Evolutionary conservation across 2,329 filamentous ascomycete genomes (phyloP).

Genomic region (Orbilia oligospora): DNA sequence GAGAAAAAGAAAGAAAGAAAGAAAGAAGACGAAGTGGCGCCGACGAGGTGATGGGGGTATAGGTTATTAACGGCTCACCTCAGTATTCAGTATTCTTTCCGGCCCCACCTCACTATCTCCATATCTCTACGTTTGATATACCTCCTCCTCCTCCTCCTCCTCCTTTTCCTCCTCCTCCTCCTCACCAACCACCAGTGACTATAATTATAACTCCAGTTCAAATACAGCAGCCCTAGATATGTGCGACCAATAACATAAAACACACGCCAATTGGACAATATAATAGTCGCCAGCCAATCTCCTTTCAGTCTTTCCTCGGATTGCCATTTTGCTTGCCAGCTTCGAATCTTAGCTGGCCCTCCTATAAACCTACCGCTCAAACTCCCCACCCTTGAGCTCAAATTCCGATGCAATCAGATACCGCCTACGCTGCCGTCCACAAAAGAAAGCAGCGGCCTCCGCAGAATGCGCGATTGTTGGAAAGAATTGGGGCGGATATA

Average conservation of each 20-base stretch:
- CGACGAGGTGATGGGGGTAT: neutral
- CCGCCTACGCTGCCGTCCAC: constrained; percentile 16
- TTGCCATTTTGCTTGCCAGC: neutral
- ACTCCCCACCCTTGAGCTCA: neutral
- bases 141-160: too few relatives aligned
- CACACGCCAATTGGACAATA: too few relatives aligned
- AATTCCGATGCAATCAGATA: constrained; percentile 46
- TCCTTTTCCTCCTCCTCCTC: too few relatives aligned
- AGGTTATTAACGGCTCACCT: constrained; percentile 9
- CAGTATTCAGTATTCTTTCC: too few relatives aligned
- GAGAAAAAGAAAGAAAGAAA: too few relatives aligned
- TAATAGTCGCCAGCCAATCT: too few relatives aligned
- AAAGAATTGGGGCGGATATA: constrained; percentile 62
- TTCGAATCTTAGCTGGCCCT: neutral
- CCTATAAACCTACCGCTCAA: neutral
- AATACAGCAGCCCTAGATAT: too few relatives aligned
- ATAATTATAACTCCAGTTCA: too few relatives aligned
- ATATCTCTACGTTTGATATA: too few relatives aligned
- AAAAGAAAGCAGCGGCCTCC: constrained; percentile 26
- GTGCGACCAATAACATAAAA: neutral
- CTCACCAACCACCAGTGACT: too few relatives aligned
- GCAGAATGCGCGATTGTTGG: constrained; percentile 50
- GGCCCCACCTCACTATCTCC: too few relatives aligned
- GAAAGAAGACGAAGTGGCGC: constrained; percentile 13
- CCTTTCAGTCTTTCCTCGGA: too few relatives aligned